These are phyloP conservation scores for Populus simonii DNA, from an alignment of 345 rosid species.

Conservation along the genomic window DNA sequence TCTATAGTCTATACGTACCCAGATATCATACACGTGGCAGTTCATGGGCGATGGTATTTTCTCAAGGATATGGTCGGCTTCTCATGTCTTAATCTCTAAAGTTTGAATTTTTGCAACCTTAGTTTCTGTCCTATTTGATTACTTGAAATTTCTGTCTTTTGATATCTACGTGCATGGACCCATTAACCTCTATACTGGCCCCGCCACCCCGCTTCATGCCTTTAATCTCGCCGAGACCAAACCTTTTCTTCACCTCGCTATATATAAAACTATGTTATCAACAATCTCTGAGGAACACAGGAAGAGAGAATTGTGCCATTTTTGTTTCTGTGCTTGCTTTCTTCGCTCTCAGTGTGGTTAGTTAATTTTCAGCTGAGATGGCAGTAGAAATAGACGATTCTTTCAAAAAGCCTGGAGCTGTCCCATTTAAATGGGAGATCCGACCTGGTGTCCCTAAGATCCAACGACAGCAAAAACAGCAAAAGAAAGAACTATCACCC, in stretches of 20 bases:
- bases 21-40: neutral
- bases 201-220: conserved; percentile 52
- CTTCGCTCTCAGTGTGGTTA: neutral
- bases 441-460: conserved; percentile 90
- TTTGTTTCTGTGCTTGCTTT: neutral
- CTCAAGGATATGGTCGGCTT: neutral
- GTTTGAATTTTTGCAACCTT: neutral
- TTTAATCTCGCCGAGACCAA: conserved; percentile 42
- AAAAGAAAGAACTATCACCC: conserved; percentile 14
- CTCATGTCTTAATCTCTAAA: neutral
- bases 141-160: neutral
- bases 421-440: conserved; percentile 97
- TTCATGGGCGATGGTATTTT: neutral
- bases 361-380: conserved; percentile 25
- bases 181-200: conserved; percentile 9
- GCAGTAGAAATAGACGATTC: conserved; percentile 51
- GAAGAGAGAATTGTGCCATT: neutral
- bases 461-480: conserved; percentile 25
- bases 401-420: conserved; percentile 65
- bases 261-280: neutral
- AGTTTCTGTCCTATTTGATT: neutral
- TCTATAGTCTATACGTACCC: neutral
- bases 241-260: neutral
- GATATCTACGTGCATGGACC: conserved; percentile 14
- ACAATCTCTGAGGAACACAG: neutral